These are phyloP conservation scores for Apiotrichum gracile DNA, from an alignment of 1,284 basidiomycete species.

Conservation along the genomic window DNA sequence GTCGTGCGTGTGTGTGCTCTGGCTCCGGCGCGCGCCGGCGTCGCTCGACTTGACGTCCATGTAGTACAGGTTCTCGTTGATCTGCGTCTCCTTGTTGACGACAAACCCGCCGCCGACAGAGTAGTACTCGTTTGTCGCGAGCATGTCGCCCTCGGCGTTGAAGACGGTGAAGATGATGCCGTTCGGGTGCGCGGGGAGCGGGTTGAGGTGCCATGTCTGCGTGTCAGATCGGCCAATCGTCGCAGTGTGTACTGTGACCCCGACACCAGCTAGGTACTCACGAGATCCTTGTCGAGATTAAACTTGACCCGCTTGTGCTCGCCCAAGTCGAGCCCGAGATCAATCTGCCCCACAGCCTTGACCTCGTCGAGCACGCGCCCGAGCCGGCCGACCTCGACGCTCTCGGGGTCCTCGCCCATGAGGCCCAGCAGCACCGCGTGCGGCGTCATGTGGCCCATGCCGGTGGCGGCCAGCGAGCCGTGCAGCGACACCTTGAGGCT, in stretches of 20 bases:
- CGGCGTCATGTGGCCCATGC: slow-evolving; percentile 83
- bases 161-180: slow-evolving; percentile 91
- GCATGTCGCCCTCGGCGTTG: slow-evolving; percentile 67
- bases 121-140: slow-evolving; percentile 94
- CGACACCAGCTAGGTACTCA: too few species aligned
- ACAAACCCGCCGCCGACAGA: slow-evolving; percentile 79
- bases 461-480: slow-evolving; percentile 54
- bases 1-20: not conserved
- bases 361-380: slow-evolving; percentile 29
- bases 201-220: slow-evolving; percentile 35
- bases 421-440: slow-evolving; percentile 86
- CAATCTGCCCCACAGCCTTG: slow-evolving; percentile 24
- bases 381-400: slow-evolving; percentile 34
- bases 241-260: too few species aligned
- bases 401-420: slow-evolving; percentile 58
- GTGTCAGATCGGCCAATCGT: not conserved
- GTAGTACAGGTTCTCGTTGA: slow-evolving; percentile 96
- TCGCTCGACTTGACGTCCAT: slow-evolving; percentile 81
- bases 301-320: slow-evolving; percentile 70
- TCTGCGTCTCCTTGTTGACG: slow-evolving; percentile 55
- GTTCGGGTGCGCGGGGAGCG: slow-evolving; percentile 56
- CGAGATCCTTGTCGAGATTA: slow-evolving; percentile 81
- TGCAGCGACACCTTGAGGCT: slow-evolving; percentile 77
- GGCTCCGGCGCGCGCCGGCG: slow-evolving; percentile 73
- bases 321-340: slow-evolving; percentile 58